Evolutionary conservation across 2,329 filamentous ascomycete genomes (phyloP), one percentile per base, ranked within the genome.

Genomic region (Fusarium sp.): DNA sequence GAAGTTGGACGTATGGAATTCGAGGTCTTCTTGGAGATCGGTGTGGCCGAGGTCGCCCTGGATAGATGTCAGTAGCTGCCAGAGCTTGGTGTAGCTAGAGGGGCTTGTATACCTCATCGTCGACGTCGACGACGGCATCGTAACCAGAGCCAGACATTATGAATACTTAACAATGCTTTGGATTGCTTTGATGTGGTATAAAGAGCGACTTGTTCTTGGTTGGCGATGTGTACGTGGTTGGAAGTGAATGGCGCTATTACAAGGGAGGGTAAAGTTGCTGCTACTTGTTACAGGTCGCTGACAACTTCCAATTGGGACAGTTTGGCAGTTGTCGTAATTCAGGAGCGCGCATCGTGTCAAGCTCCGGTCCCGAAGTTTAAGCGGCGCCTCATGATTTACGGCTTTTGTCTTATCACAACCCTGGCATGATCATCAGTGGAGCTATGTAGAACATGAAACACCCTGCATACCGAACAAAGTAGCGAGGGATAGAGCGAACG

Each of bases 11-110:
- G 90, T 92, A 86, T 99, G 96, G 85, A 99, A 99, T 87, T 98
- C 96, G 80, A 99, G 94, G 82, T 98, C 96, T 81, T 98, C 95
- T 85, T 98, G 94, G 25, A 99, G 91, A 81, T 99, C 96, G 60
- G 96, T 99, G 83, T 98, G 94, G 76, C 96, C 96, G 79, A 99
- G 90, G 82, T 99, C 96, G 77, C 95, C 95, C 94, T 98, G 51
- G 43, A 67, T 13, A 21, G 74, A 67, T 43, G 56, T 75, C 54
- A 69, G 60, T 37, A 34, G 43, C 43, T 57, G 55, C 27, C 54
- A 21, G 21, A 70, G 62, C 66, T 65, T 51, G 42, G 25, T 54
- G 47, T 63, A 62, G 59, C 69, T 62, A 37, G 66, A 70, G 55
- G 59, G 45, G 59, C 46, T 64, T 57, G 37, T 32, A 45, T 78